These are phyloP conservation scores for Spiromastix sp. DNA, from an alignment of 2,329 filamentous ascomycete genomes.

Conservation along the genomic window DNA sequence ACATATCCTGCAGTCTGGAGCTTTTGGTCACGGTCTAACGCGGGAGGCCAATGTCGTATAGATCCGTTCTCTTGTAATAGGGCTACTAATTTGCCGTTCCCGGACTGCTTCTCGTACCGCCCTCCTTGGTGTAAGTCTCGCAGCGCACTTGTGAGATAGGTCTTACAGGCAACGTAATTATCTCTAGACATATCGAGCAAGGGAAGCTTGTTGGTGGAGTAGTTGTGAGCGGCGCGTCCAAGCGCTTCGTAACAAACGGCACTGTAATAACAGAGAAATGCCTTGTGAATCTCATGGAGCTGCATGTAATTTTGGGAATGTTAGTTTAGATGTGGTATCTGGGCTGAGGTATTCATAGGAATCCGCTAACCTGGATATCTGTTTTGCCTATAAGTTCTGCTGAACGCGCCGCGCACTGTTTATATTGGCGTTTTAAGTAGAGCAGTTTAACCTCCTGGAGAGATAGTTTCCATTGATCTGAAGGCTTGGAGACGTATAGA, in stretches of 20 bases:
- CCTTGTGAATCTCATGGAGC: conserved; percentile 24
- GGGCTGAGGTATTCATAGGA: not conserved
- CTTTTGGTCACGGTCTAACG: not conserved
- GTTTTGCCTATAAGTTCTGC: conserved; percentile 20
- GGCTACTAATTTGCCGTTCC: too few species aligned
- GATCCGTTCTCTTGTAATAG: too few species aligned
- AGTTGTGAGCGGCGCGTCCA: conserved; percentile 36
- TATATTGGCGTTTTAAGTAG: conserved; percentile 29
- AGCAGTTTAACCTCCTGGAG: conserved; percentile 26
- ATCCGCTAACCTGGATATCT: conserved; percentile 18
- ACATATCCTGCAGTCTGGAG: not conserved
- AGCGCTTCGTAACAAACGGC: conserved; percentile 37
- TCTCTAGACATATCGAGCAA: conserved; percentile 31
- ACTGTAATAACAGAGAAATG: conserved; percentile 38
- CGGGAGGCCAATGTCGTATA: too few species aligned
- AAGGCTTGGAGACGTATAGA: conserved; percentile 20
- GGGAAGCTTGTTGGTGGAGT: conserved; percentile 34
- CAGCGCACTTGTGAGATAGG: conserved; percentile 6
- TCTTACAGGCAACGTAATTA: conserved; percentile 25
- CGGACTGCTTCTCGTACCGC: not conserved
- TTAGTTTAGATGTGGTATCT: not conserved
- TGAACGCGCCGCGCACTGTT: conserved; percentile 27
- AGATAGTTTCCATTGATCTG: conserved; percentile 24
- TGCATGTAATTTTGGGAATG: conserved; percentile 12
- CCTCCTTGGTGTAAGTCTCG: not conserved